Evolutionary conservation across 1,284 basidiomycete genomes (phyloP), one percentile per base, ranked within the genome.

Genomic region (Ustilago lituana): DNA sequence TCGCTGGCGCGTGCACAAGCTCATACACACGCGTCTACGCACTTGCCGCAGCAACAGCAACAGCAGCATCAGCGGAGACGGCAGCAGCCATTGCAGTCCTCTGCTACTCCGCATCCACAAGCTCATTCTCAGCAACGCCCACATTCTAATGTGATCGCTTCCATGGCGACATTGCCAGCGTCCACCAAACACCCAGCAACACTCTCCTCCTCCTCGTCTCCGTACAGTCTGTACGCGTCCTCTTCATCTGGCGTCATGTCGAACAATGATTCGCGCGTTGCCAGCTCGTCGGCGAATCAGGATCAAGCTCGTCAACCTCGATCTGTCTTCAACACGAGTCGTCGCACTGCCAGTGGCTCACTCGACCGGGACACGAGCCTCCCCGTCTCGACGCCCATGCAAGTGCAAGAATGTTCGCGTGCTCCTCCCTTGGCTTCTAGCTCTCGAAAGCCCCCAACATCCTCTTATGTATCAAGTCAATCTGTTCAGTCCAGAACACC

Each of bases 31-130:
- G 50, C 35, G 41, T 53, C 40, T 29, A 15, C 41, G 15, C 19
- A 20, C 23, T 43, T 29, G 39, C 50, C 50, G 39, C 50, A 52
- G 50, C 50, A 52, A 9, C 24, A 38, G 36, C 35, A 48, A 14
- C 27, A 19, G 37, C 37, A 36, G 19, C n/a, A n/a, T n/a, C n/a
- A n/a, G n/a, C n/a, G n/a, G n/a, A n/a, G n/a, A n/a, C n/a, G n/a
- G n/a, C n/a, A n/a, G n/a, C n/a, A n/a, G n/a, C n/a, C n/a, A n/a
- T n/a, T n/a, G n/a, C n/a, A n/a, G 27, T 29, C 27, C 7, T 12
- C 27, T 29, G 27, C 6, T 12, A 17, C 11, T 10, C 12, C 8
- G 5, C 22, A 24, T 26, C 22, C 12, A 14, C 22, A 15, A 12
- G 45, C 20, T 37, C 23, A n/a, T 20, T 12, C 19, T 37, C 15